Evolutionary conservation across 2,329 filamentous ascomycete genomes (phyloP), one percentile per base, ranked within the genome.

Genomic region (Ceratocystis alfenasii): DNA sequence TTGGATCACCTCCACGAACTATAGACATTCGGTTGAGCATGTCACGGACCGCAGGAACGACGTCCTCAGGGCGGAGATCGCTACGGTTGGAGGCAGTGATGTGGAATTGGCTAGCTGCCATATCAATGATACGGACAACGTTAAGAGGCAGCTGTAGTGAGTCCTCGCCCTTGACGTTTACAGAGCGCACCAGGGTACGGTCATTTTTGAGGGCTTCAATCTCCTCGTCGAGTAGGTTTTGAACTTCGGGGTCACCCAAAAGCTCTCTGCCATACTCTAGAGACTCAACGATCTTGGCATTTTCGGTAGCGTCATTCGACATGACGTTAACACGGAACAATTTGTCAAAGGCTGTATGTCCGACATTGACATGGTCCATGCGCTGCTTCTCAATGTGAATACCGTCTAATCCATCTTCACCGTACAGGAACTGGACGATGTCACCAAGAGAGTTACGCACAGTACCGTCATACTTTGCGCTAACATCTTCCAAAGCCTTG

Each of bases 371-470:
- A 73, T 89, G 87, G 71, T 96, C 90, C 69, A 99, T 84, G 65
- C 84, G 84, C 76, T 99, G 95, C 72, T 91, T 90, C 78, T 99
- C 94, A 67, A 99, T 97, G 74, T 87, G 85, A 70, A 89, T 88
- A 73, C 89, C 95, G 75, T 99, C 95, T 6, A 97, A 82, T 72
- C 94, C 95, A 75, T 99, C 95, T 75, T 99, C 94, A 73, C 94
- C 94, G 70, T 99, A 99, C 68, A 96, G 82, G 78, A 99, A 99
- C 73, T 99, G 93, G 65, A 99, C 87, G 69, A 99, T 88, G 72
- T 99, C 95, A 59, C 94, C 94, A 57, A 97, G 81, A 1, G 94
- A 99, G 76, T 99, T 99, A 68, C 94, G 88, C 33, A 99, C 91
- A 5, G 94, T 99, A 69, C 93, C 93, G 72, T 99, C 94, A 74